These are phyloP conservation scores for Xylariaceae sp. DNA, from an alignment of 2,329 filamentous ascomycete species.

Conservation along the genomic window DNA sequence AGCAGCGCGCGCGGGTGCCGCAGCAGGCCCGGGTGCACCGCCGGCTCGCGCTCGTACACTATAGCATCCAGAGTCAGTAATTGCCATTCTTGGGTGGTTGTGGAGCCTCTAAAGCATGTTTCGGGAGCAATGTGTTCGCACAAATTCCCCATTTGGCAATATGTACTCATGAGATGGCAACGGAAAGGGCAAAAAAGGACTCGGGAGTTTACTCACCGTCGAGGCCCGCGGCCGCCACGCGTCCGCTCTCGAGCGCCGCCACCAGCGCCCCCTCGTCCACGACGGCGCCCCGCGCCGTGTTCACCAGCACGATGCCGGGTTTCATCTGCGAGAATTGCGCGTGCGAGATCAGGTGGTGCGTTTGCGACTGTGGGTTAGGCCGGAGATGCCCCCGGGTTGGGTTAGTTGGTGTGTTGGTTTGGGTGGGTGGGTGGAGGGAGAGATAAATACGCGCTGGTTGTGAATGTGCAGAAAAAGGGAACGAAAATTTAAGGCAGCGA, in stretches of 20 bases:
- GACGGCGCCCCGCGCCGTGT: slow-evolving; percentile 80
- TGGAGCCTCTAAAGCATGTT: too few species aligned
- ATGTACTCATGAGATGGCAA: too few species aligned
- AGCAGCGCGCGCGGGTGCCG: slow-evolving; percentile 72
- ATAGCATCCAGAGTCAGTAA: too few species aligned
- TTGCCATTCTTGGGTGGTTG: too few species aligned
- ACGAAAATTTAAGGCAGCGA: not conserved
- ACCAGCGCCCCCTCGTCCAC: slow-evolving; percentile 83
- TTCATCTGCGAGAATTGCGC: slow-evolving; percentile 78
- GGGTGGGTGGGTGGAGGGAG: not conserved
- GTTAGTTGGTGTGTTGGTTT: too few species aligned
- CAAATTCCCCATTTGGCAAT: too few species aligned
- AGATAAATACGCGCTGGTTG: too few species aligned
- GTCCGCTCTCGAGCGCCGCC: slow-evolving; percentile 68
- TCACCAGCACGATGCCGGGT: slow-evolving; percentile 73
- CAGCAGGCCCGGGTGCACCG: slow-evolving; percentile 72
- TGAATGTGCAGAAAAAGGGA: not conserved
- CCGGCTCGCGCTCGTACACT: slow-evolving; percentile 83
- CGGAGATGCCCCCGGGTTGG: too few species aligned
- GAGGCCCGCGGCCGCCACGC: slow-evolving; percentile 71
- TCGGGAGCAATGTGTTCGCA: too few species aligned
- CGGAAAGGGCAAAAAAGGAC: too few species aligned
- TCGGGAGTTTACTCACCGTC: too few species aligned
- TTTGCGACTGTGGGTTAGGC: too few species aligned
- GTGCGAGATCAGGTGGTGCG: slow-evolving; percentile 74